Conservation (phyloP, 371 early-diverging fungal genomes). For the Rhizopus sp. region DNA sequence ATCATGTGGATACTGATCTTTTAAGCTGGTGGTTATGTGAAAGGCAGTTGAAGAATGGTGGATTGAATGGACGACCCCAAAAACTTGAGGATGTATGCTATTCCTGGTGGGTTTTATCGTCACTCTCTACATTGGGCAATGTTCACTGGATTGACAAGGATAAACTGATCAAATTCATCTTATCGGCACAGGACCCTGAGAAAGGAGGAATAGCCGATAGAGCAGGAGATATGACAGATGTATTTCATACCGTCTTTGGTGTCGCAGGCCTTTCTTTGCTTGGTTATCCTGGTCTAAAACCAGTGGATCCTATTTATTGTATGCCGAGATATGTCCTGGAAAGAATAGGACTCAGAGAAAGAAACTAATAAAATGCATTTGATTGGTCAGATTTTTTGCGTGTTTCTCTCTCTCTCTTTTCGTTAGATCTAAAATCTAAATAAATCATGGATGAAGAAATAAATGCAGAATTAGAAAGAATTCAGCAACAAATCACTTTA, state of each 20-base stretch:
- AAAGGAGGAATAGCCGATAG: constrained; percentile 97
- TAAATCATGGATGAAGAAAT: constrained; percentile 32
- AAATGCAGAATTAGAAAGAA: constrained; percentile 41
- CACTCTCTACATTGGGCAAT: constrained; percentile 83
- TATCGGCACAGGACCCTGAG: constrained; percentile 84
- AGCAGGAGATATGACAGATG: constrained; percentile 91
- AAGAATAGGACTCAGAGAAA: constrained; percentile 49
- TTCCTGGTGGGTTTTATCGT: constrained; percentile 98
- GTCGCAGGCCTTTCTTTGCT: constrained; percentile 88
- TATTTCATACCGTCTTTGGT: constrained; percentile 98
- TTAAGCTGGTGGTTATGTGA: constrained; percentile 94
- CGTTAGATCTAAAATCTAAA: not conserved
- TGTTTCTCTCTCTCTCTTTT: too few relatives aligned
- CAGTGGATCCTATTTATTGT: constrained; percentile 92
- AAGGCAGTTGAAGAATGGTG: constrained; percentile 92
- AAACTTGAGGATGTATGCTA: constrained; percentile 99
- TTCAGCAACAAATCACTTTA: constrained; percentile 57
- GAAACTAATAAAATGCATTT: too few relatives aligned
- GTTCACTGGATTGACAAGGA: constrained; percentile 87
- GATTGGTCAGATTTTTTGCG: too few relatives aligned
- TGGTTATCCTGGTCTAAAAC: constrained; percentile 72
- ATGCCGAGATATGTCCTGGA: constrained; percentile 80
- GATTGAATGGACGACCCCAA: constrained; percentile 97
- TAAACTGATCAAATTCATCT: constrained; percentile 80
- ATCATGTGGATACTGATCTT: constrained; percentile 73